Evolutionary conservation across 2,329 filamentous ascomycete genomes (phyloP), one percentile per base, ranked within the genome.

Genomic region (Aspergillus ibericus): DNA sequence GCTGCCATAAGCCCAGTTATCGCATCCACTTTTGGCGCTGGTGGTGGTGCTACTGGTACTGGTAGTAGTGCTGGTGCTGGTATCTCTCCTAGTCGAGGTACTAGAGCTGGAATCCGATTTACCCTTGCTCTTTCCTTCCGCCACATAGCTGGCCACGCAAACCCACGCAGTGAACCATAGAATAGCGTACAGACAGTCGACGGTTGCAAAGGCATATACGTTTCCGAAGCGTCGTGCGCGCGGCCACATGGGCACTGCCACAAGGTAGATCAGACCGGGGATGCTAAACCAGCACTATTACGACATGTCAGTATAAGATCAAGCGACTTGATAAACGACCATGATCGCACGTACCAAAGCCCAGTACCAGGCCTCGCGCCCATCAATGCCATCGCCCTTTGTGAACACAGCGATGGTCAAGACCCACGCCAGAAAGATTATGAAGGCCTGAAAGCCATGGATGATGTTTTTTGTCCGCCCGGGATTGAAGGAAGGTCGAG

Each of bases 151-250:
- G 13, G 83, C 83, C 5, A 86, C 77, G 38, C 80, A 77, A 13
- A 84, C 76, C 76, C 84, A 85, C 4, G 84, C 84, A 5, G 79
- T 78, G 66, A 87, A 83, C 85, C 85, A 88, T 38, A 87, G 70
- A 9, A 87, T 68, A 5, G 79, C 71, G 66, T 80, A 85, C 22
- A 86, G 66, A 13, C 78, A 70, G 65, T 88, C 85, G 57, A 87
- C 69, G 2, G 77, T 74, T 8, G 82, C 81, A 67, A 86, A 85
- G 53, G 83, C 84, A 67, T 86, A 86, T 36, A 83, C 81, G 65
- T 85, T 86, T 57, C 82, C 82, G 66, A 87, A 85, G 53, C 80
- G 78, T 63, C 78, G 78, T 25, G 84, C 81, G 61, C 85, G 82
- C 22, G 80, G 80, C 81, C 83, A 87, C 75, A 85, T 83, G 5